These are phyloP conservation scores for Tetradesmus lagerheimii DNA, from an alignment of 139 green algal genomes.

Conservation along the genomic window DNA sequence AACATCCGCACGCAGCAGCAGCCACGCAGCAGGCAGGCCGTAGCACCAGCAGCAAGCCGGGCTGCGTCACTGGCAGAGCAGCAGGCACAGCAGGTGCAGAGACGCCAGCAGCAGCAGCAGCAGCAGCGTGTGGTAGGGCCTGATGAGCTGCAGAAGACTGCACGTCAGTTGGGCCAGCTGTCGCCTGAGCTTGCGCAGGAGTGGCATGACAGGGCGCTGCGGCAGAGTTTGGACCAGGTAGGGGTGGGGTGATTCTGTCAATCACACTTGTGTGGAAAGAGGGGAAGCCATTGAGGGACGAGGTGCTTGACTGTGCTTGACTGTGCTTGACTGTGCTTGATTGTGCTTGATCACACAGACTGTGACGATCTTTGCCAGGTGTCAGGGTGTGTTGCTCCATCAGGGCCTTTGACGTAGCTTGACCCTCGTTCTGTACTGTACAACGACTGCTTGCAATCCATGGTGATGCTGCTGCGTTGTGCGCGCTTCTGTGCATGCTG, in stretches of 20 bases:
- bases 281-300: too few relatives aligned
- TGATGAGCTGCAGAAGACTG: constrained; percentile 16
- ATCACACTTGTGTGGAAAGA: too few relatives aligned
- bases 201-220: constrained; percentile 37
- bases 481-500: too few relatives aligned
- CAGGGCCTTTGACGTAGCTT: too few relatives aligned
- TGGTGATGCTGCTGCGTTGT: too few relatives aligned
- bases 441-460: too few relatives aligned
- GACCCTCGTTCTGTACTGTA: too few relatives aligned
- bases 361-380: too few relatives aligned
- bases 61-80: background rate
- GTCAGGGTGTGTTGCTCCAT: too few relatives aligned
- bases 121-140: background rate
- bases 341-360: too few relatives aligned
- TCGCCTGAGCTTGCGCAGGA: constrained; percentile 42
- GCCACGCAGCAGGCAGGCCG: background rate
- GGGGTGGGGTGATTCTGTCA: background rate
- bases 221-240: background rate
- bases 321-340: too few relatives aligned
- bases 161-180: constrained; percentile 35
- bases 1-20: constrained; percentile 7
- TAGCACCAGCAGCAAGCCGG: background rate
- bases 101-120: constrained; percentile 33
- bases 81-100: background rate
- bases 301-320: too few relatives aligned